Percentiles rank a stretch among this genome's conserved stretches.
These are phyloP conservation scores for Suhomyces yuchorum DNA, from an alignment of 1,139 yeast genomes.

Conservation along the genomic window DNA sequence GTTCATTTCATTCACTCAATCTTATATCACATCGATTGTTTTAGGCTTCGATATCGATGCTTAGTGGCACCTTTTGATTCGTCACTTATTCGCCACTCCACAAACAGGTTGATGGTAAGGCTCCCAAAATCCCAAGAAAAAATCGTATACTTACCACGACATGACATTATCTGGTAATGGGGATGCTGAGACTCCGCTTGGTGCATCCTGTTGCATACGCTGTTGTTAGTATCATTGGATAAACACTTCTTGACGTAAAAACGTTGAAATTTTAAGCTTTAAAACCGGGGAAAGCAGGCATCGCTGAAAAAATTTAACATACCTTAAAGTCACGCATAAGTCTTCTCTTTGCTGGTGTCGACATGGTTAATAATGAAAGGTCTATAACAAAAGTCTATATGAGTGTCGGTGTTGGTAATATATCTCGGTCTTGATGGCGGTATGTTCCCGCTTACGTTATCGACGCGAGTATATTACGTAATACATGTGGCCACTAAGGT, in stretches of 20 bases:
- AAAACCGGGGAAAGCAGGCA: neutral
- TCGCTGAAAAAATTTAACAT: conserved; percentile 23
- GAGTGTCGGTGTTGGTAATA: neutral
- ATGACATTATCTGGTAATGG: conserved; percentile 96
- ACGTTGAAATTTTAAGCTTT: no score
- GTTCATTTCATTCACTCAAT: neutral
- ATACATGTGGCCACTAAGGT: neutral
- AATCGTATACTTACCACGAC: conserved; percentile 59
- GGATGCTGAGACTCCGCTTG: conserved; percentile 96
- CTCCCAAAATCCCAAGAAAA: neutral
- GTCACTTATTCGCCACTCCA: neutral
- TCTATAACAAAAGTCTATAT: neutral
- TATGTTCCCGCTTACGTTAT: neutral
- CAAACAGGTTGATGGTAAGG: neutral
- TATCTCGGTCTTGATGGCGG: neutral
- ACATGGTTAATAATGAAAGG: conserved; percentile 50
- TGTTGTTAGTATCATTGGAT: conserved; percentile 26
- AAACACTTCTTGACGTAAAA: neutral
- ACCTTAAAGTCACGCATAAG: conserved; percentile 97
- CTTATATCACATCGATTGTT: neutral
- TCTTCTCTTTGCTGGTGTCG: conserved; percentile 97
- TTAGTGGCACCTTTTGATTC: neutral
- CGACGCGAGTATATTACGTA: neutral
- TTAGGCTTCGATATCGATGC: neutral
- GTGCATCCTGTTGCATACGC: conserved; percentile 98